Conservation (phyloP, 1,284 basidiomycete species). For the Microbotryum intermedium region DNA sequence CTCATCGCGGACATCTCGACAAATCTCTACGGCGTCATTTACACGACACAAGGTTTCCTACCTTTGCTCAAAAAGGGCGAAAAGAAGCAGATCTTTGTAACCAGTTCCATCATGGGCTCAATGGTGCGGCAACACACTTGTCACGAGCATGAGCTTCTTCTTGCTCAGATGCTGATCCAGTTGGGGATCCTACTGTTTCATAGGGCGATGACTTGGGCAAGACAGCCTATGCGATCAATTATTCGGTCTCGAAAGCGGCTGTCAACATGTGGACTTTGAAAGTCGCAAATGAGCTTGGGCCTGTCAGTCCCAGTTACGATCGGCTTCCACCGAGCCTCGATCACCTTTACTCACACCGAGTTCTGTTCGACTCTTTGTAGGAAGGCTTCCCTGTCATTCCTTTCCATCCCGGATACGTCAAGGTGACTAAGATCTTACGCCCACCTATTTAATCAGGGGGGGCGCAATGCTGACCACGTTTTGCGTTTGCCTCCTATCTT, state of each 20-base stretch:
- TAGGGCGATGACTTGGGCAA: no score
- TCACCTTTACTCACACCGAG: no score
- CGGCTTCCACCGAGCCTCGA: neutral
- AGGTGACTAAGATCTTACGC: neutral
- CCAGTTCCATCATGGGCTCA: conserved; percentile 3
- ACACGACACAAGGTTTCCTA: conserved; percentile 6
- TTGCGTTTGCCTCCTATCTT: neutral
- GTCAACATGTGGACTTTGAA: conserved; percentile 12
- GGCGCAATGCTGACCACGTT: neutral
- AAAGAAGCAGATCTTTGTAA: conserved; percentile 17
- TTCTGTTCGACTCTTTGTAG: neutral
- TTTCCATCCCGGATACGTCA: conserved; percentile 20
- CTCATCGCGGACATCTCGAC: neutral
- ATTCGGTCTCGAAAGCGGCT: conserved; percentile 5
- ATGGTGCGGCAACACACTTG: neutral
- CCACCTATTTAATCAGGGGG: neutral
- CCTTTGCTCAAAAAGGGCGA: conserved; percentile 11
- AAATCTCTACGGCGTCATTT: conserved; percentile 22
- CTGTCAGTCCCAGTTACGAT: neutral
- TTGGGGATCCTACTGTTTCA: no score
- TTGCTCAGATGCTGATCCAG: no score
- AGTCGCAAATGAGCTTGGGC: neutral
- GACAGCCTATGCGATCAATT: neutral
- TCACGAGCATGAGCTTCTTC: no score
- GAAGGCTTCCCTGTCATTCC: conserved; percentile 6